phyloP scores from a whole-genome alignment of 2,329 filamentous ascomycete genomes.

The Xylariomycetidae sp. region DNA sequence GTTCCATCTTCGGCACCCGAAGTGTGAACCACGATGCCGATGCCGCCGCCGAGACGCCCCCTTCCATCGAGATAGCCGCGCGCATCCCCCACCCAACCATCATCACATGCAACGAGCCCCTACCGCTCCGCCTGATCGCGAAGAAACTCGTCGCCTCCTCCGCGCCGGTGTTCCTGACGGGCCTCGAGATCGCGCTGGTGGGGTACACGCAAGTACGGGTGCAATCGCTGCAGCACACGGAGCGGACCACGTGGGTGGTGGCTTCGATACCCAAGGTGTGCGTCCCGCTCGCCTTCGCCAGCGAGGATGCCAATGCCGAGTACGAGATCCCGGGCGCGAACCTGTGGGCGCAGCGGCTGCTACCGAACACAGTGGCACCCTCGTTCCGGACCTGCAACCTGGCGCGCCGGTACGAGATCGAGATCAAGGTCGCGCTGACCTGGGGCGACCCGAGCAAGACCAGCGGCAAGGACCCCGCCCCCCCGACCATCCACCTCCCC shows the following conservation, averaged over 20 bases:
- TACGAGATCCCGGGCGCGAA: slow-evolving; percentile 61
- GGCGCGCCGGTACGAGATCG: slow-evolving; percentile 72
- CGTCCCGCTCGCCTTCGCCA: slow-evolving; percentile 59
- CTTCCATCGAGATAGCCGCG: slow-evolving; percentile 71
- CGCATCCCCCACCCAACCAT: slow-evolving; percentile 82
- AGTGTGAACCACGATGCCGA: slow-evolving; percentile 15
- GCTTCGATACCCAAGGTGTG: slow-evolving; percentile 64
- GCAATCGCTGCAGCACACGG: slow-evolving; percentile 64
- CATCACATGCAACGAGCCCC: slow-evolving; percentile 78
- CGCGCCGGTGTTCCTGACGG: slow-evolving; percentile 68
- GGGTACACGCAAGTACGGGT: slow-evolving; percentile 75
- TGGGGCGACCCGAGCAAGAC: slow-evolving; percentile 46
- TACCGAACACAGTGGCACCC: slow-evolving; percentile 84
- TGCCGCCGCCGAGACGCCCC: slow-evolving; percentile 38
- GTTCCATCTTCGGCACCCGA: slow-evolving; percentile 51
- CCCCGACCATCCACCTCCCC: slow-evolving; percentile 74
- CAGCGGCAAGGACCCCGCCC: slow-evolving; percentile 20
- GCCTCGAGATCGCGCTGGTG: slow-evolving; percentile 75
- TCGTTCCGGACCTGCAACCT: slow-evolving; percentile 88
- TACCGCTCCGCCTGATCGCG: slow-evolving; percentile 74
- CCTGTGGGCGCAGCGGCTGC: slow-evolving; percentile 64
- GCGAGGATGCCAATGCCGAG: slow-evolving; percentile 57
- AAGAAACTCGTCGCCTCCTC: slow-evolving; percentile 66
- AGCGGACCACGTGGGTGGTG: slow-evolving; percentile 71
- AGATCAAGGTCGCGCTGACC: slow-evolving; percentile 71